These are phyloP conservation scores for Pisolithus albus DNA, from an alignment of 768 basidiomycete species.

Conservation along the genomic window DNA sequence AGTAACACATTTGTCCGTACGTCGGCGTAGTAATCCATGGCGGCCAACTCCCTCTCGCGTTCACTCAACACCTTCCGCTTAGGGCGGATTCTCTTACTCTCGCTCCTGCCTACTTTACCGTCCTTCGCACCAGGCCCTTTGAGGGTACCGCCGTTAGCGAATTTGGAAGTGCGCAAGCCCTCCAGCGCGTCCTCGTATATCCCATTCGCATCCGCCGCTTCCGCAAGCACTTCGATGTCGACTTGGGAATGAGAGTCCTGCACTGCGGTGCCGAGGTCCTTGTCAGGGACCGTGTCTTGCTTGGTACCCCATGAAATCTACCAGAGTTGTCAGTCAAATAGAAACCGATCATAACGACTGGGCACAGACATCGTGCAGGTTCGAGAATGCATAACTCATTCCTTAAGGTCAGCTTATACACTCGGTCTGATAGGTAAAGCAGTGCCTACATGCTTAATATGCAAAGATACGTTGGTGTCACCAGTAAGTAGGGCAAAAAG, in stretches of 20 bases:
- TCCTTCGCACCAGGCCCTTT: conserved; percentile 3
- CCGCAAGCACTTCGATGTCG: conserved; percentile 79
- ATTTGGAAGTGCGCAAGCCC: conserved; percentile 57
- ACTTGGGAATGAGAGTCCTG: conserved; percentile 78
- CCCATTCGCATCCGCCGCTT: conserved; percentile 74
- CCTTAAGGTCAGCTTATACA: conserved; percentile 17
- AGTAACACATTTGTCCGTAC: conserved; percentile 80
- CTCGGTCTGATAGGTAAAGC: not conserved
- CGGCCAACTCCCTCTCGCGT: conserved; percentile 64
- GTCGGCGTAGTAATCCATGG: conserved; percentile 83
- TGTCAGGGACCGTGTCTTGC: conserved; percentile 64
- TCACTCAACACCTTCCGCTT: conserved; percentile 28
- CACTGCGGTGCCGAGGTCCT: conserved; percentile 77
- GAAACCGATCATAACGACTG: conserved; percentile 4
- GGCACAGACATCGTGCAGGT: conserved; percentile 65
- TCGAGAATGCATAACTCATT: conserved; percentile 74
- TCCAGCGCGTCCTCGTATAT: conserved; percentile 80
- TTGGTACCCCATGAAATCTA: conserved; percentile 97
- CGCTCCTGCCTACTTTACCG: not conserved
- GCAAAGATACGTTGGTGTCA: conserved; percentile 78
- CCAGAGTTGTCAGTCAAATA: not conserved
- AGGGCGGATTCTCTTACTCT: conserved; percentile 9
- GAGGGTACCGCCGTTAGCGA: conserved; percentile 16
- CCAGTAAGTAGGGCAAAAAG: conserved; percentile 79
- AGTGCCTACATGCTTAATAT: conserved; percentile 62